A percentile compares a stretch with the other conserved stretches of the same genome.
Evolutionary conservation across 495 filamentous ascomycete genomes (phyloP).

Genomic region (Penicillium soppii): DNA sequence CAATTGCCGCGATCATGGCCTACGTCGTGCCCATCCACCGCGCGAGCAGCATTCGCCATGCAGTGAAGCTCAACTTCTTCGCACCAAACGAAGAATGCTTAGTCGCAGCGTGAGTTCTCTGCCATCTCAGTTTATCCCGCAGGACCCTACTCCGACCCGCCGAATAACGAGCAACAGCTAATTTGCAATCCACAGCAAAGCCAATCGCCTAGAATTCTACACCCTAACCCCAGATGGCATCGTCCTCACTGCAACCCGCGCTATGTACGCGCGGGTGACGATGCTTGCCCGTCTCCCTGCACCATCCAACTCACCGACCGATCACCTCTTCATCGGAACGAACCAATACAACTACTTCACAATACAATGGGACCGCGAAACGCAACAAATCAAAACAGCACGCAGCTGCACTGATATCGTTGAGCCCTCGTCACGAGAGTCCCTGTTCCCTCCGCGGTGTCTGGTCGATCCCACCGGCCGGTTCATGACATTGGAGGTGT

Average conservation of each 20-base stretch:
- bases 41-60: slow-evolving; percentile 86
- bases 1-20: slow-evolving; percentile 60
- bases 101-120: slow-evolving; percentile 75
- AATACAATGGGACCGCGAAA: slow-evolving; percentile 71
- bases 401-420: slow-evolving; percentile 68
- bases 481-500: slow-evolving; percentile 83
- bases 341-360: slow-evolving; percentile 89
- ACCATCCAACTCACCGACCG: slow-evolving; percentile 68
- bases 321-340: slow-evolving; percentile 91
- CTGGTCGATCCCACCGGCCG: slow-evolving; percentile 78
- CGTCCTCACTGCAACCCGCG: slow-evolving; percentile 58
- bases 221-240: slow-evolving; percentile 58
- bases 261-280: slow-evolving; percentile 78
- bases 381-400: slow-evolving; percentile 63
- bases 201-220: slow-evolving; percentile 91
- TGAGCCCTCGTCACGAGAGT: slow-evolving; percentile 77
- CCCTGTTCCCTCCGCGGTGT: slow-evolving; percentile 71
- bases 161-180: background rate
- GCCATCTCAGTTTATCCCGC: background rate
- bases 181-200: slow-evolving; percentile 58
- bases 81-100: slow-evolving; percentile 72
- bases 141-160: background rate
- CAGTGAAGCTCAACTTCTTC: slow-evolving; percentile 75
- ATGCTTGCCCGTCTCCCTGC: slow-evolving; percentile 77
- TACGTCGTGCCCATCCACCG: slow-evolving; percentile 93